Percentiles rank a stretch among this genome's conserved stretches.
Evolutionary conservation across 495 filamentous ascomycete genomes (phyloP).

Genomic region (Glonium stellatum): DNA sequence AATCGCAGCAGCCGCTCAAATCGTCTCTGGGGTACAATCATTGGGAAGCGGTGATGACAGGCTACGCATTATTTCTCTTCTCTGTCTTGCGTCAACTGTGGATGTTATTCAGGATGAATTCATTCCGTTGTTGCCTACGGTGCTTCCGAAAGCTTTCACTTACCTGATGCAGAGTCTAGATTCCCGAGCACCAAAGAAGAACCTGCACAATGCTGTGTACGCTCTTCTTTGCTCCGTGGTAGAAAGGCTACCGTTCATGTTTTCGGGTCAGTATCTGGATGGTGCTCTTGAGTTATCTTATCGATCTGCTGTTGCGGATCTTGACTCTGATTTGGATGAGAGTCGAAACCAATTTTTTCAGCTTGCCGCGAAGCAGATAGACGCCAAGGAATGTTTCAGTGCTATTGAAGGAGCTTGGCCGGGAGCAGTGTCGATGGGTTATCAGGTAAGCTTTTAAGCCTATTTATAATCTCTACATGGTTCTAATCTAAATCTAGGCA

Average conservation of each 20-base stretch:
- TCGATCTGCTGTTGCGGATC: slow-evolving; percentile 53
- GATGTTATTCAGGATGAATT: slow-evolving; percentile 79
- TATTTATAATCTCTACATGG: neutral
- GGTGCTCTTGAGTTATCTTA: slow-evolving; percentile 61
- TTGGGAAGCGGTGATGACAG: slow-evolving; percentile 64
- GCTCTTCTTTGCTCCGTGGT: slow-evolving; percentile 70
- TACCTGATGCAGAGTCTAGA: slow-evolving; percentile 59
- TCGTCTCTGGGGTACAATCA: slow-evolving; percentile 68
- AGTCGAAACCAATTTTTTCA: slow-evolving; percentile 60
- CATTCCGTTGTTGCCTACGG: slow-evolving; percentile 70
- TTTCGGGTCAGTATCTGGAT: slow-evolving; percentile 65
- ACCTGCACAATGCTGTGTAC: slow-evolving; percentile 75
- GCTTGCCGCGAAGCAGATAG: slow-evolving; percentile 64
- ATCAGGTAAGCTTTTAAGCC: slow-evolving; percentile 45
- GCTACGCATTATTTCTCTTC: slow-evolving; percentile 71
- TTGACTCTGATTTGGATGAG: slow-evolving; percentile 53
- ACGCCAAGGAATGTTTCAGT: slow-evolving; percentile 59
- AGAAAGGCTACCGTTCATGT: slow-evolving; percentile 76
- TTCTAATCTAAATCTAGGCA: slow-evolving; percentile 40
- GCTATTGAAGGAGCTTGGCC: slow-evolving; percentile 65
- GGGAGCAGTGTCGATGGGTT: slow-evolving; percentile 52
- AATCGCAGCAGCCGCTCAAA: slow-evolving; percentile 55
- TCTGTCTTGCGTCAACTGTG: slow-evolving; percentile 80
- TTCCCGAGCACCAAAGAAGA: slow-evolving; percentile 45
- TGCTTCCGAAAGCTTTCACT: slow-evolving; percentile 60